A percentile compares a stretch with the other conserved stretches of the same genome.
Conservation (phyloP, 1,139 yeast genomes). For the Spathaspora sp. region DNA sequence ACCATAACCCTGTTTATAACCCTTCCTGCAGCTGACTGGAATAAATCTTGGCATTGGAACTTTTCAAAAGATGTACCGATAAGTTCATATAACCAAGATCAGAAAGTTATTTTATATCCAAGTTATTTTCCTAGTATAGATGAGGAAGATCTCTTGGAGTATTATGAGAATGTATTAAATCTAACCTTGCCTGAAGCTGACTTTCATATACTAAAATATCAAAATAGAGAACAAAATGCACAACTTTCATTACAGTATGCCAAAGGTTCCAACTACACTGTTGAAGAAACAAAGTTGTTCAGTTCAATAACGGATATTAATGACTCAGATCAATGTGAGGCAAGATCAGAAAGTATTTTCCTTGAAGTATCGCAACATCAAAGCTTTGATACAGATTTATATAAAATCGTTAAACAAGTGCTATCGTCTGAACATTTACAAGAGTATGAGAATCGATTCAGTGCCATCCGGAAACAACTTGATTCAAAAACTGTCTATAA, state of each 20-base stretch:
- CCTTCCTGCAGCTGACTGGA: background rate
- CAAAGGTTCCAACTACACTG: background rate
- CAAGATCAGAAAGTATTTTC: background rate
- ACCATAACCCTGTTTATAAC: background rate
- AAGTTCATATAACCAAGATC: background rate
- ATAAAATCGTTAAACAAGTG: conserved; percentile 13
- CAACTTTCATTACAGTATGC: background rate
- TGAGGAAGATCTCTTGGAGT: background rate
- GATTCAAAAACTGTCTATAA: conserved; percentile 14
- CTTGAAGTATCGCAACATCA: conserved; percentile 6
- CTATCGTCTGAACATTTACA: conserved; percentile 13
- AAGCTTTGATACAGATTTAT: conserved; percentile 12
- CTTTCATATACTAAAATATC: background rate
- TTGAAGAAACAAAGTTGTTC: conserved; percentile 3
- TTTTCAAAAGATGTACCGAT: background rate
- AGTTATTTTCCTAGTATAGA: background rate
- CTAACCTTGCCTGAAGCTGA: background rate
- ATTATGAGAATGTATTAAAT: background rate
- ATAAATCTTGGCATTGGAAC: background rate
- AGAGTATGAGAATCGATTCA: conserved; percentile 21
- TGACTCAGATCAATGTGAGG: background rate
- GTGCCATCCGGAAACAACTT: conserved; percentile 18
- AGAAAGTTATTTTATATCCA: background rate
- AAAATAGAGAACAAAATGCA: background rate
- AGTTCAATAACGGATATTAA: background rate